Base-by-base conservation (phyloP, 805 yeast species). In the Lachancea fermentati region DNA sequence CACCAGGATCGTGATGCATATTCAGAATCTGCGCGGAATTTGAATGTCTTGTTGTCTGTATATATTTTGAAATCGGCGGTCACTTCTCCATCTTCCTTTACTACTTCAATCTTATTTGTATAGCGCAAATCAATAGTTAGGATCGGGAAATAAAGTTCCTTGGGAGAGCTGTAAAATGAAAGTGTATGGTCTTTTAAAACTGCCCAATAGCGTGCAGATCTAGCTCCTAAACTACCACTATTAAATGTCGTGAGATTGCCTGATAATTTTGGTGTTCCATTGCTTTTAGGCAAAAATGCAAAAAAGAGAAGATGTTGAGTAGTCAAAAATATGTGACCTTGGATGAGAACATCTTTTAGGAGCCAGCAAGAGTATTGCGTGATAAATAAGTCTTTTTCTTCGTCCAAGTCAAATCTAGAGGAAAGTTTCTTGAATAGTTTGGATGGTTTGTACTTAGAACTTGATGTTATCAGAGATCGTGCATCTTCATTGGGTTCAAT, bases 241-340 rank as follows among this genome's bases (percentile, higher is more conserved):
- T 8, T 7, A 19, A 37, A 24, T 2, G 50, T 38, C 6, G 52
- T 37, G 29, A 83, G 53, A 3, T 73, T 65, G 0, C 86, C 85
- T 3, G 76, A 58, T 46, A 69, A 63, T 14, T 75, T 54, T 3
- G 71, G 55, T 3, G 67, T 63, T 2, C 72, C 71, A 15, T 67
- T 42, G n/a, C 50, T 44, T 36, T 74, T 73, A 0, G 97, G 96
- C 7, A 91, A 60, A 49, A 77, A 79, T 0, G 96, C 93, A 63
- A 82, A 82, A 55, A 85, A 91, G 32, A 86, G 63, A 4, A 89
- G 56, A 45, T 76, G 75, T 12, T 71, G 65, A 32, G 68, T 61
- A 1, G 97, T 88, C 18, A 91, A 60, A 50, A 83, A 83, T 13
- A 88, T 59, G 51, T 84, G 89, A 2, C 97, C 97, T 60, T 87